Evolutionary conservation across 305 asterid genomes (phyloP).

Genomic region (Solanum aculeatissimum): DNA sequence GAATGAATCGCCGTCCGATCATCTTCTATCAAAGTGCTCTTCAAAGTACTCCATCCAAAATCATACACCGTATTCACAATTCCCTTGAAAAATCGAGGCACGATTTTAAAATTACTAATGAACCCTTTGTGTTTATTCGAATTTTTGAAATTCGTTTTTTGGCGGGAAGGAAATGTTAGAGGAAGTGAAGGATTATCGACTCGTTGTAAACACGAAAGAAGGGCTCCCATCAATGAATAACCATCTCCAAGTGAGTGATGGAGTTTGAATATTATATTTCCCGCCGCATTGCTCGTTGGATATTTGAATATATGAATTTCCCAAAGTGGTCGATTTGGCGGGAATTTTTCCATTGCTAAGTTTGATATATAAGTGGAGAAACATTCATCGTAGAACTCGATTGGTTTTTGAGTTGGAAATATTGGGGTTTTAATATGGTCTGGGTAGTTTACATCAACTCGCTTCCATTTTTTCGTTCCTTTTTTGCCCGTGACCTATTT

Average conservation of each 20-base stretch:
- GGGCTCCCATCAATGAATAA: constrained; percentile 15
- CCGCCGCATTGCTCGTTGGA: constrained; percentile 11
- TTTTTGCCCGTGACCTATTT: constrained; percentile 3
- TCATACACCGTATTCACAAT: constrained; percentile 26
- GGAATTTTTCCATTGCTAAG: constrained; percentile 1
- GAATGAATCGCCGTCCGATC: constrained; percentile 50
- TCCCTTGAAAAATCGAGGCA: constrained; percentile 1
- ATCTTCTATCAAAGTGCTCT: constrained; percentile 42
- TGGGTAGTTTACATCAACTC: not conserved
- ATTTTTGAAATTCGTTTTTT: not conserved
- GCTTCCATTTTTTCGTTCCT: constrained; percentile 12
- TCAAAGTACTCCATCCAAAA: constrained; percentile 59
- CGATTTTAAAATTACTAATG: not conserved
- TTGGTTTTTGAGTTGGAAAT: not conserved
- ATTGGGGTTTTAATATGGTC: constrained; percentile 5
- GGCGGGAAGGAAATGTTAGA: constrained; percentile 3
- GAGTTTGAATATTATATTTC: constrained; percentile 1
- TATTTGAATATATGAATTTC: constrained; percentile 10
- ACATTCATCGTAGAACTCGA: constrained; percentile 1
- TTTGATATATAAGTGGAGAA: constrained; percentile 9
- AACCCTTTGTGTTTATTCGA: not conserved
- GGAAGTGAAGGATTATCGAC: constrained; percentile 15
- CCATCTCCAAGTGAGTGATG: constrained; percentile 17
- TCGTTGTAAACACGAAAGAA: constrained; percentile 16
- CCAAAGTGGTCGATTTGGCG: constrained; percentile 5